phyloP scores from a whole-genome alignment of 345 rosid species.

The Cardamine chenopodiifolia region DNA sequence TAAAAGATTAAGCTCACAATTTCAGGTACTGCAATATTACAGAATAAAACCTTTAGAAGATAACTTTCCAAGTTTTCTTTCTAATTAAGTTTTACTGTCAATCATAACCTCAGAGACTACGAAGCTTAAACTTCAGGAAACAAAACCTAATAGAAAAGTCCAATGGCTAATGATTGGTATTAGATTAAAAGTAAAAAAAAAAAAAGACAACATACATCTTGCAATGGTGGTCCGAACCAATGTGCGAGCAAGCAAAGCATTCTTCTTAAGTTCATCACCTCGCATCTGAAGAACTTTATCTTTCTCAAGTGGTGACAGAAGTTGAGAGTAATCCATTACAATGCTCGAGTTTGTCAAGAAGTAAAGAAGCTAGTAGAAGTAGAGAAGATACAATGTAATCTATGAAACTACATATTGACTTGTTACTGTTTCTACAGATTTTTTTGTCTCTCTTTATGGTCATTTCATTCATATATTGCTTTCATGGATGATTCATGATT shows the following conservation, averaged over 20 bases:
- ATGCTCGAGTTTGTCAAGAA: conserved; percentile 57
- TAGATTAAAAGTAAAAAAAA: neutral
- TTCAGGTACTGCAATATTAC: neutral
- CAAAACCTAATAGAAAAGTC: neutral
- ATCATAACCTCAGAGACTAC: neutral
- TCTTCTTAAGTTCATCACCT: conserved; percentile 70
- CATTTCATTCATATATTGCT: conserved; percentile 23
- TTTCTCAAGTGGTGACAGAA: conserved; percentile 76
- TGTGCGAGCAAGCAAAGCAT: conserved; percentile 77
- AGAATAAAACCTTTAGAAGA: neutral
- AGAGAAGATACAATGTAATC: neutral
- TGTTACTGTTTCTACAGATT: conserved; percentile 7
- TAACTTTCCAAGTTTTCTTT: neutral
- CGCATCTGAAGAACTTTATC: conserved; percentile 54
- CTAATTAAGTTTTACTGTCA: neutral
- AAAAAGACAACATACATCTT: conserved; percentile 59
- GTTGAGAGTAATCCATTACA: conserved; percentile 63
- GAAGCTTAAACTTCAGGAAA: neutral
- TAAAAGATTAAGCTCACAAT: neutral
- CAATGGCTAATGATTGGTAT: neutral
- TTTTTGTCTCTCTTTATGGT: neutral
- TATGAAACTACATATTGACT: conserved; percentile 20
- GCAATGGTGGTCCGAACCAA: conserved; percentile 90
- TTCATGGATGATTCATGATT: conserved; percentile 50
- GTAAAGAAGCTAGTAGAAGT: neutral